Percentiles rank a stretch among this genome's conserved stretches.
Conservation (phyloP, 176 grass and related monocot species). For the Luzula sylvatica region DNA sequence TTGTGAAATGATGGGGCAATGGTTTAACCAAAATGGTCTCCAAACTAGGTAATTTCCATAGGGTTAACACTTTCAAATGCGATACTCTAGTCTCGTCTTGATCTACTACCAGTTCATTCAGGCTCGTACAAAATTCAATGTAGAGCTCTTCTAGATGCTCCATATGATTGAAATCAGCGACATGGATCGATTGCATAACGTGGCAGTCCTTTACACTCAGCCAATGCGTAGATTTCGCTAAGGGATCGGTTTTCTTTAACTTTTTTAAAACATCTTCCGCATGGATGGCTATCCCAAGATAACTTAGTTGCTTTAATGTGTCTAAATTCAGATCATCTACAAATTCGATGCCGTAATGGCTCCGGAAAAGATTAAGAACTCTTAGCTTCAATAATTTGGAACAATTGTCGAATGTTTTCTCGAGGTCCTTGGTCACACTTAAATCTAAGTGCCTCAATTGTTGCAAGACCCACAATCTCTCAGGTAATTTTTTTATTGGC, state of each 20-base stretch:
- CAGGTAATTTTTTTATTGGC: slow-evolving; percentile 37
- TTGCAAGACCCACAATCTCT: slow-evolving; percentile 40
- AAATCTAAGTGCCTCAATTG: slow-evolving; percentile 64
- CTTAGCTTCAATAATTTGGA: slow-evolving; percentile 47
- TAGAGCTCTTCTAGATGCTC: slow-evolving; percentile 52
- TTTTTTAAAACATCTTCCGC: slow-evolving; percentile 51
- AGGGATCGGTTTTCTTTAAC: slow-evolving; percentile 43
- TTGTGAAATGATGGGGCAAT: slow-evolving; percentile 34
- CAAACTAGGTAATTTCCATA: slow-evolving; percentile 40
- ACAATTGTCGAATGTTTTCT: slow-evolving; percentile 47
- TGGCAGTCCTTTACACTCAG: slow-evolving; percentile 53
- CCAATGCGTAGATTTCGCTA: slow-evolving; percentile 48
- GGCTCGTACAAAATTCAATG: slow-evolving; percentile 47
- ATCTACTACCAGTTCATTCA: slow-evolving; percentile 36
- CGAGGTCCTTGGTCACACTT: slow-evolving; percentile 42
- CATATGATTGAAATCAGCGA: slow-evolving; percentile 60
- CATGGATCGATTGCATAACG: slow-evolving; percentile 40
- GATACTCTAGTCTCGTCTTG: slow-evolving; percentile 9
- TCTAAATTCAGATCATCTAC: slow-evolving; percentile 54
- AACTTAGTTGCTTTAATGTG: slow-evolving; percentile 16
- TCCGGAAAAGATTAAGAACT: slow-evolving; percentile 59
- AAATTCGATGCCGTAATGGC: slow-evolving; percentile 45
- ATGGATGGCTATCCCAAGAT: slow-evolving; percentile 69
- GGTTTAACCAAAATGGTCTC: slow-evolving; percentile 31
- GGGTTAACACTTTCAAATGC: slow-evolving; percentile 43